Evolutionary conservation across 2,329 filamentous ascomycete species (phyloP).

Genomic region (Chalaropsis thielavioides): DNA sequence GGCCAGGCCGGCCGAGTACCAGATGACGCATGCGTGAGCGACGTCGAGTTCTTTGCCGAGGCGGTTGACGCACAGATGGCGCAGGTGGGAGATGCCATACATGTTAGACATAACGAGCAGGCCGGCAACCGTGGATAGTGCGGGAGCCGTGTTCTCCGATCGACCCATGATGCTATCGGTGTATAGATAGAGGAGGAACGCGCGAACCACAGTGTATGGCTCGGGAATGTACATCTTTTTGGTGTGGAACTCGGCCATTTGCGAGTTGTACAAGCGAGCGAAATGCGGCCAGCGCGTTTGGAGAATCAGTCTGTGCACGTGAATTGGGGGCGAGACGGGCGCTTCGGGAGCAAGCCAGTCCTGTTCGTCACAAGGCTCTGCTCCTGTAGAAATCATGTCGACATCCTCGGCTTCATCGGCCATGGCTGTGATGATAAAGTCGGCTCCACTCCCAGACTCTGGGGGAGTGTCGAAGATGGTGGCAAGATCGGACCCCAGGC

Average conservation of each 20-base stretch:
- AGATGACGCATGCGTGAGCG: slow-evolving; percentile 86
- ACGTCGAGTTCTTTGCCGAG: slow-evolving; percentile 84
- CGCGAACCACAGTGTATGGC: slow-evolving; percentile 82
- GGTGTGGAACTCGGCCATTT: slow-evolving; percentile 96
- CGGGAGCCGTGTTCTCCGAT: slow-evolving; percentile 44
- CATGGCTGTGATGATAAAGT: slow-evolving; percentile 82
- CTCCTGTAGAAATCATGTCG: slow-evolving; percentile 40
- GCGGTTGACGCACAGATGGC: slow-evolving; percentile 79
- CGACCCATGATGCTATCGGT: slow-evolving; percentile 68
- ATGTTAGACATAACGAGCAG: slow-evolving; percentile 96
- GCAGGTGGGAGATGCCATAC: slow-evolving; percentile 89
- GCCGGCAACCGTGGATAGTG: slow-evolving; percentile 76
- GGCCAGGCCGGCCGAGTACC: slow-evolving; percentile 83
- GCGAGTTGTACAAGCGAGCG: slow-evolving; percentile 73
- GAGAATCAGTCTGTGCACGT: slow-evolving; percentile 89
- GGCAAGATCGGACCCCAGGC: slow-evolving; percentile 72
- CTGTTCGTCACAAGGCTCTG: slow-evolving; percentile 29
- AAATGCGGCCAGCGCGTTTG: slow-evolving; percentile 97
- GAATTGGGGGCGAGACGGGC: slow-evolving; percentile 66
- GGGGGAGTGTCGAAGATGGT: slow-evolving; percentile 73
- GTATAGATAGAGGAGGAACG: slow-evolving; percentile 92
- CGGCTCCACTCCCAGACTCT: slow-evolving; percentile 70
- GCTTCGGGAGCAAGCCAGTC: slow-evolving; percentile 49
- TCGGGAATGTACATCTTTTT: slow-evolving; percentile 97
- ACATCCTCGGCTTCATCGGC: slow-evolving; percentile 62